Conservation (phyloP, 2,329 filamentous ascomycete genomes). For the Chrysoporthe deuterocubensis region DNA sequence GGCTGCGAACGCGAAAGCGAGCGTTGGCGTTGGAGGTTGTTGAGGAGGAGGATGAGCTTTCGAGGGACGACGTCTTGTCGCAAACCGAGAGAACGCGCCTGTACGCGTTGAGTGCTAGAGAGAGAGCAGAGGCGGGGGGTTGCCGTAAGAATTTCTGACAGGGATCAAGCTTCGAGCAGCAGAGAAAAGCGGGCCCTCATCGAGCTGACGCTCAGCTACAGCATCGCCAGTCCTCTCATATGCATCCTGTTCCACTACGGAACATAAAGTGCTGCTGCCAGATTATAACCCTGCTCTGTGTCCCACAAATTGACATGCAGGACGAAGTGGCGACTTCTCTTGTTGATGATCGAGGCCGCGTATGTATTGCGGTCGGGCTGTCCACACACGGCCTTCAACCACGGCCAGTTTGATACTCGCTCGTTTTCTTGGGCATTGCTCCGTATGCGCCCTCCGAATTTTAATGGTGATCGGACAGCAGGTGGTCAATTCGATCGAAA, state of each 20-base stretch:
- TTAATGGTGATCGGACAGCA: too few relatives aligned
- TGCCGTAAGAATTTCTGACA: constrained; percentile 6
- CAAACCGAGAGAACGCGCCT: constrained; percentile 8
- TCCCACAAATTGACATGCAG: too few relatives aligned
- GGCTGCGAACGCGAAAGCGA: neutral
- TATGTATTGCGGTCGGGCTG: too few relatives aligned
- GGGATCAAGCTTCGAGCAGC: neutral
- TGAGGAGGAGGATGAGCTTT: neutral
- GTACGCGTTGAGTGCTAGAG: constrained; percentile 19
- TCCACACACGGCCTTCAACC: too few relatives aligned
- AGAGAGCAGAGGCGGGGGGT: neutral
- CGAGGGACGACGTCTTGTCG: neutral
- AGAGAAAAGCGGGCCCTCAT: neutral
- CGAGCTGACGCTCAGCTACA: neutral
- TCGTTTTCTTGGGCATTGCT: too few relatives aligned
- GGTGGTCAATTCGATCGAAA: too few relatives aligned
- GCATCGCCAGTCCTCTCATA: neutral
- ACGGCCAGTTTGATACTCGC: too few relatives aligned
- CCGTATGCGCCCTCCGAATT: too few relatives aligned
- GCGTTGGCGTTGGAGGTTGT: neutral
- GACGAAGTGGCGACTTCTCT: too few relatives aligned
- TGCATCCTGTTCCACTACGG: neutral
- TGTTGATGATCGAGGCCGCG: too few relatives aligned
- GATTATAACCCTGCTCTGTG: too few relatives aligned
- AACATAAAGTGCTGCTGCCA: too few relatives aligned